Evolutionary conservation across 768 basidiomycete species (phyloP).

Genomic region (Russula sp.): DNA sequence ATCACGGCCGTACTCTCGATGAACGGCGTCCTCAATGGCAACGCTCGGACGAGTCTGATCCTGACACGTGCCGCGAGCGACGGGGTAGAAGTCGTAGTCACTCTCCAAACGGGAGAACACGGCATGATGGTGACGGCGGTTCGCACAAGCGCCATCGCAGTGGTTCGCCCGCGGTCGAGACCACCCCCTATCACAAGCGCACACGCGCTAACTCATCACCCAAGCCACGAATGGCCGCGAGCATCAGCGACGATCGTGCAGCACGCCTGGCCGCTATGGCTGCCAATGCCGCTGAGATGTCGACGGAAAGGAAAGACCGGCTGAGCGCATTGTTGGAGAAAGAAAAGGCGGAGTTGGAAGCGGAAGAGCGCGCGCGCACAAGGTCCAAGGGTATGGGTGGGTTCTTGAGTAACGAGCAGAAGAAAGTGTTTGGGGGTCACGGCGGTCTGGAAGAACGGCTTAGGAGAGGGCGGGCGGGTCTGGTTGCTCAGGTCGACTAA

Average conservation of each 20-base stretch:
- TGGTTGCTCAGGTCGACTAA: conserved; percentile 60
- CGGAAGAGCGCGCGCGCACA: conserved; percentile 56
- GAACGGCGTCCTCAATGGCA: conserved; percentile 38
- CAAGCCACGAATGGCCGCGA: conserved; percentile 22
- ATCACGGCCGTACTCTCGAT: conserved; percentile 26
- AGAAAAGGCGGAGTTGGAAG: conserved; percentile 72
- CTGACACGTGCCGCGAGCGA: conserved; percentile 26
- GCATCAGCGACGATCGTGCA: conserved; percentile 49
- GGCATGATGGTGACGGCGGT: conserved; percentile 20
- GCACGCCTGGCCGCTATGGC: conserved; percentile 91
- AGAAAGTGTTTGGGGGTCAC: conserved; percentile 71
- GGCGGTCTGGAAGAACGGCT: conserved; percentile 78
- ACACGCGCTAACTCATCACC: conserved; percentile 38
- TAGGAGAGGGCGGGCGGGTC: conserved; percentile 57
- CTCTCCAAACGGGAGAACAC: conserved; percentile 22
- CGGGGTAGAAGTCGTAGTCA: conserved; percentile 26
- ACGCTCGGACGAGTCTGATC: conserved; percentile 46
- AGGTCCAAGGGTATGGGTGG: conserved; percentile 73
- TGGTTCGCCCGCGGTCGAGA: conserved; percentile 29
- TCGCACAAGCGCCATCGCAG: conserved; percentile 37
- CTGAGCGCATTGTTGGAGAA: conserved; percentile 60
- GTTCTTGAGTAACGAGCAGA: conserved; percentile 79
- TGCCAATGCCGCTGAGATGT: conserved; percentile 58
- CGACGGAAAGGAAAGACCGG: conserved; percentile 62
- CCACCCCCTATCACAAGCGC: conserved; percentile 37